Percentiles rank a stretch among this genome's conserved stretches.
Evolutionary conservation across 768 basidiomycete genomes (phyloP).

Genomic region (Kwoniella shandongensis): DNA sequence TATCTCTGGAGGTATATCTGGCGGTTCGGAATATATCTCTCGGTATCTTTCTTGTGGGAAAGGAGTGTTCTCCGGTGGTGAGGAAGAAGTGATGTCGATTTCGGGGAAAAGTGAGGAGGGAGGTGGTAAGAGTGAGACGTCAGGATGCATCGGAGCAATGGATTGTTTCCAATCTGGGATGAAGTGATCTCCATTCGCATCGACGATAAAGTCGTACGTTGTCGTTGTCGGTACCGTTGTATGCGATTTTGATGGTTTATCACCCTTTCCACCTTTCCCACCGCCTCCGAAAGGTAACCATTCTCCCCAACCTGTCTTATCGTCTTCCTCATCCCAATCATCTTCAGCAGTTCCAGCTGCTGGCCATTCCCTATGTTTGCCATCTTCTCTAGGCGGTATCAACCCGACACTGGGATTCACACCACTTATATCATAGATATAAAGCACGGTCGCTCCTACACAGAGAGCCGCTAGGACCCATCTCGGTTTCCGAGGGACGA

Average conservation of each 20-base stretch:
- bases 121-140: constrained; percentile 23
- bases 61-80: constrained; percentile 10
- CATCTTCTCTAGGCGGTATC: not conserved
- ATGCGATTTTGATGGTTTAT: constrained; percentile 5
- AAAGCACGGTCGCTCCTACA: not conserved
- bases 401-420: not conserved
- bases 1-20: not conserved
- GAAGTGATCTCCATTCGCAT: constrained; percentile 23
- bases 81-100: constrained; percentile 16
- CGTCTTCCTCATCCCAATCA: constrained; percentile 1
- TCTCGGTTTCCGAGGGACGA: constrained; percentile 2
- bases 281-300: constrained; percentile 14
- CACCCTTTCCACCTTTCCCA: not conserved
- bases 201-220: constrained; percentile 15
- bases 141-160: constrained; percentile 36
- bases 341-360: constrained; percentile 4
- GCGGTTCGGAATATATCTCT: constrained; percentile 29
- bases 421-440: constrained; percentile 1
- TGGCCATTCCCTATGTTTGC: not conserved
- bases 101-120: constrained; percentile 31
- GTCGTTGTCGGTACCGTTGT: not conserved
- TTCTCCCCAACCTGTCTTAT: constrained; percentile 2
- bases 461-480: constrained; percentile 9
- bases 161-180: constrained; percentile 8
- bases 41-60: constrained; percentile 29